Conservation (phyloP, 176 grass and related monocot species). For the Urochloa ruziziensis region DNA sequence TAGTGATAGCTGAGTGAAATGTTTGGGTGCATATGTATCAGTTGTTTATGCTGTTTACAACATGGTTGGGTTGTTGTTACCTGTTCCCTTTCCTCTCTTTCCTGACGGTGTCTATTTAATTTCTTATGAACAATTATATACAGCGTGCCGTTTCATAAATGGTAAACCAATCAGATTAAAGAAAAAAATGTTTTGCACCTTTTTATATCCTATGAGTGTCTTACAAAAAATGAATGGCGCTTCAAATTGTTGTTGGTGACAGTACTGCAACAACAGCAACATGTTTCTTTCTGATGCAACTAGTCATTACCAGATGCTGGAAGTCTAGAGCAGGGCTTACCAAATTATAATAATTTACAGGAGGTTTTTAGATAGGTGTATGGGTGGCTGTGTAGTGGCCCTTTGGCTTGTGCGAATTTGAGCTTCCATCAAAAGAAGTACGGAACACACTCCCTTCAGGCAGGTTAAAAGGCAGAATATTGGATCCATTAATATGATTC, state of each 20-base stretch:
- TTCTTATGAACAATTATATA: neutral
- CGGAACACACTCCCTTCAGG: neutral
- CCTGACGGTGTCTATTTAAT: neutral
- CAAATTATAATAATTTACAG: neutral
- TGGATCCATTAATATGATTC: neutral
- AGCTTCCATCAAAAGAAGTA: neutral
- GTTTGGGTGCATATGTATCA: neutral
- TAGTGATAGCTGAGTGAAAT: neutral
- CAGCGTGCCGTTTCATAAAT: neutral
- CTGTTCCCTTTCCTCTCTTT: neutral
- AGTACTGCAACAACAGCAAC: neutral
- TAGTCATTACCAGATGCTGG: neutral
- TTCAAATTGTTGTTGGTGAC: neutral
- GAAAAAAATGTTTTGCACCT: neutral
- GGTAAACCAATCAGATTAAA: neutral
- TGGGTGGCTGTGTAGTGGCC: neutral
- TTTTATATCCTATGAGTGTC: neutral
- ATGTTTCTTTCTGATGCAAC: conserved; percentile 8
- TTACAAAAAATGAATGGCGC: neutral
- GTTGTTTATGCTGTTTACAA: neutral
- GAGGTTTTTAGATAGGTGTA: neutral
- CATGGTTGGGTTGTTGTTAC: neutral
- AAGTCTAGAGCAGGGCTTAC: neutral
- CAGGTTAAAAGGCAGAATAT: neutral
- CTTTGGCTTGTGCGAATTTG: neutral